These are phyloP conservation scores for Volvox carteri DNA, from an alignment of 163 green algal genomes.

Conservation along the genomic window DNA sequence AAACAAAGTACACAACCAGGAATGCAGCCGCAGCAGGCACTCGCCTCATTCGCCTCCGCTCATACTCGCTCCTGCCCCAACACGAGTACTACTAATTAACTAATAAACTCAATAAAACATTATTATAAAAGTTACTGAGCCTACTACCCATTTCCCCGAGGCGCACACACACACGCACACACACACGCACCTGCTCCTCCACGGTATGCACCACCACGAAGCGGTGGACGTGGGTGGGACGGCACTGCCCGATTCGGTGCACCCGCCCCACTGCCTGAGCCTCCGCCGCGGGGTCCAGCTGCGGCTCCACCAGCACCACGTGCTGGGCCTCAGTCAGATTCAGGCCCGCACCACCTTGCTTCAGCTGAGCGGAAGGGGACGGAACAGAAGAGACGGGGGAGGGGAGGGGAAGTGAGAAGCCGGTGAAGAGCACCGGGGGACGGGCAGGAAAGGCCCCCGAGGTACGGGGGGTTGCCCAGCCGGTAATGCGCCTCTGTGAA, in stretches of 20 bases:
- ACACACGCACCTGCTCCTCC: slow-evolving; percentile 85
- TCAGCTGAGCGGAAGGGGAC: slow-evolving; percentile 7
- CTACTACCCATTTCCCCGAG: not conserved
- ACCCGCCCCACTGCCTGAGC: slow-evolving; percentile 91
- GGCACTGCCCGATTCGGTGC: slow-evolving; percentile 91
- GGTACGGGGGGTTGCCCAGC: no score
- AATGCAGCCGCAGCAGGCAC: not conserved
- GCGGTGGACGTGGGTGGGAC: slow-evolving; percentile 81
- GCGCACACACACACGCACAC: not conserved
- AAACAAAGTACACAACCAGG: not conserved
- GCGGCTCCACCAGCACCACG: slow-evolving; percentile 93
- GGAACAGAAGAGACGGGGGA: not conserved
- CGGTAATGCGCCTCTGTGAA: no score
- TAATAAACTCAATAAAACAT: not conserved
- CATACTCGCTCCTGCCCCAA: not conserved
- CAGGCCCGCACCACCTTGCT: slow-evolving; percentile 76
- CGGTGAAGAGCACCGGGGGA: no score
- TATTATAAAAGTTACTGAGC: not conserved
- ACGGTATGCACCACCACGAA: slow-evolving; percentile 85
- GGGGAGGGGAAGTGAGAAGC: not conserved
- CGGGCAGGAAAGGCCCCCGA: no score
- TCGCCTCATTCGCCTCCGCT: not conserved
- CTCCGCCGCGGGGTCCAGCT: slow-evolving; percentile 87
- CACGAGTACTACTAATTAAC: not conserved
- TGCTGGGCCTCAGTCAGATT: slow-evolving; percentile 96